Evolutionary conservation across 306 rosid species (phyloP).

Genomic region (Glycine latifolia): DNA sequence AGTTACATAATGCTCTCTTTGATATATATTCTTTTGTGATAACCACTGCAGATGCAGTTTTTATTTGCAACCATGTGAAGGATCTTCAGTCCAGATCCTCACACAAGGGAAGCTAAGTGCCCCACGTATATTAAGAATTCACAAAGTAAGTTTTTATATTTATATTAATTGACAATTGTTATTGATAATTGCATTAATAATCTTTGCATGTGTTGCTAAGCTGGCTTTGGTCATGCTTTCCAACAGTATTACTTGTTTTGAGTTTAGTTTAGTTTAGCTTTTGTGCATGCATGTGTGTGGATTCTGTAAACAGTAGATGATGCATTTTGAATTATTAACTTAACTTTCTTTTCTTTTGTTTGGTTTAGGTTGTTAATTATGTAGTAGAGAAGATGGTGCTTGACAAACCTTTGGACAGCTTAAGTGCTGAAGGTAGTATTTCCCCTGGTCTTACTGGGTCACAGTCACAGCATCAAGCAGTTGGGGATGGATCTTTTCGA

Average conservation of each 20-base stretch:
- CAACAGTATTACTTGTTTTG: slow-evolving; percentile 5
- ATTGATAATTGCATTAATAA: slow-evolving; percentile 13
- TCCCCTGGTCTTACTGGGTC: slow-evolving; percentile 75
- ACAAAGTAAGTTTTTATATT: slow-evolving; percentile 69
- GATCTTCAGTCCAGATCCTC: slow-evolving; percentile 84
- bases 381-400: slow-evolving; percentile 95
- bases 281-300: not conserved
- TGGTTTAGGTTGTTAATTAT: slow-evolving; percentile 83
- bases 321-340: slow-evolving; percentile 30
- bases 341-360: slow-evolving; percentile 23
- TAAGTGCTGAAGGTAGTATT: slow-evolving; percentile 69
- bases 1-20: slow-evolving; percentile 25
- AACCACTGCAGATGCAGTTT: slow-evolving; percentile 83
- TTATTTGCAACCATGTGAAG: slow-evolving; percentile 95
- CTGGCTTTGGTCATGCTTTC: slow-evolving; percentile 27
- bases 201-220: not conserved
- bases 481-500: slow-evolving; percentile 87
- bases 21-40: slow-evolving; percentile 30
- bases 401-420: slow-evolving; percentile 82
- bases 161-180: slow-evolving; percentile 19
- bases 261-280: slow-evolving; percentile 4
- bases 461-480: slow-evolving; percentile 57
- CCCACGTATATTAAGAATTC: slow-evolving; percentile 94
- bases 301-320: slow-evolving; percentile 26
- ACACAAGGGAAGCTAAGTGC: slow-evolving; percentile 99